Evolutionary conservation across 2,329 filamentous ascomycete species (phyloP), one percentile per base, ranked within the genome.

Genomic region (Cadophora sp.): DNA sequence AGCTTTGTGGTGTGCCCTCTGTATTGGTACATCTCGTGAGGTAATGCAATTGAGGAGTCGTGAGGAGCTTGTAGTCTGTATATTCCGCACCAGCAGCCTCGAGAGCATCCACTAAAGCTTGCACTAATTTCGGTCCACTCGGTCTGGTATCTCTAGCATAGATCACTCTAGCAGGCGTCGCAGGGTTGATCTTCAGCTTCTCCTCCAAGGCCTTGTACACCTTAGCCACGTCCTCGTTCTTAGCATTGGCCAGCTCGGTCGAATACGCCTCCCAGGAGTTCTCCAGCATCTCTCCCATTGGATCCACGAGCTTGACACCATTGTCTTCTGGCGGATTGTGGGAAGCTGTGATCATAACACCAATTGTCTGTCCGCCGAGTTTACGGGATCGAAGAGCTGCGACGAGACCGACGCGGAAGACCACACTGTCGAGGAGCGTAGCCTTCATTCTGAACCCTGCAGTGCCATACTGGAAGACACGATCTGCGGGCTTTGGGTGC

Each of bases 1-100:
- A 99, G 20, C 93, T 87, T 73, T 94, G 90, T 65, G 91, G 90
- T 1, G 93, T 96, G 68, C 91, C 92, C 75, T 96, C 87, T 0
- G 95, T 98, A 82, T 99, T 99, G 81, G 94, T 87, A 80, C 94
- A 97, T 71, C 96, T 92, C 39, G 95, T 95, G 71, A 98, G 85
- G 81, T 99, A 99, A 83, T 99, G 96, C 66, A 99, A 86, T 82
- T 98, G 96, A n/a, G 96, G 96, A 3, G 96, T 99, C 14, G 96
- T 98, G 76, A 97, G 84, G 78, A 94, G 90, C 80, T 95, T 96
- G 82, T 90, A 95, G 83, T 98, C 95, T 76, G 88, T 88, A 77
- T 88, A 90, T 68, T 93, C 88, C 64, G 91, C 88, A 65, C 87
- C 86, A 56, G 91, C 90, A 61, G 92, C 92, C 68, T 90, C 89